These are phyloP conservation scores for Arabidopsis hybrid DNA, from an alignment of 441 rosid species.

Conservation along the genomic window DNA sequence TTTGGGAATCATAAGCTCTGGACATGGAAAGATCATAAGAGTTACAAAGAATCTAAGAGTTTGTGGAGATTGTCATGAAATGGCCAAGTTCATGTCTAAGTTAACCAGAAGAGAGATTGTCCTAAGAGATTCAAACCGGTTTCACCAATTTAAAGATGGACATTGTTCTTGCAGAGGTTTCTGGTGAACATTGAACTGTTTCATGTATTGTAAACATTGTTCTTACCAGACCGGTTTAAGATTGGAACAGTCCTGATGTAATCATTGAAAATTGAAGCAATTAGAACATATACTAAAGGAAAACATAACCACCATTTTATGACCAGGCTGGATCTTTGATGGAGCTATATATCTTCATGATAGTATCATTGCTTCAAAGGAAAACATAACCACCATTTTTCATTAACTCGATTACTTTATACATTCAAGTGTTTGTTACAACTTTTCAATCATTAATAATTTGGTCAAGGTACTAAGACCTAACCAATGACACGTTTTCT, in stretches of 20 bases:
- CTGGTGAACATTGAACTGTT: conserved; percentile 51
- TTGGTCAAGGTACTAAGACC: conserved; percentile 20
- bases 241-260: conserved; percentile 11
- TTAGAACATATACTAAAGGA: conserved; percentile 39
- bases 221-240: conserved; percentile 22
- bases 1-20: conserved; percentile 62
- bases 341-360: conserved; percentile 18
- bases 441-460: conserved; percentile 24
- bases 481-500: conserved; percentile 31
- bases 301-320: conserved; percentile 27
- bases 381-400: conserved; percentile 22
- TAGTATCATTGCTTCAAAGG: conserved; percentile 44
- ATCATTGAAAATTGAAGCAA: conserved; percentile 28
- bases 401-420: conserved; percentile 8
- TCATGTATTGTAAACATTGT: background rate
- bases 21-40: conserved; percentile 59
- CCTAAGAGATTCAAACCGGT: conserved; percentile 71
- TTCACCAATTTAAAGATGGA: conserved; percentile 76
- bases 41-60: conserved; percentile 67
- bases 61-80: conserved; percentile 77
- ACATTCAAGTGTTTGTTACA: conserved; percentile 6
- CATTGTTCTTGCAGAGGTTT: conserved; percentile 82
- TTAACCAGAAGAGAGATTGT: conserved; percentile 56
- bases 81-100: conserved; percentile 77
- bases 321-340: conserved; percentile 22